Evolutionary conservation across 495 filamentous ascomycete genomes (phyloP).

Genomic region (Delitschia confertaspora): DNA sequence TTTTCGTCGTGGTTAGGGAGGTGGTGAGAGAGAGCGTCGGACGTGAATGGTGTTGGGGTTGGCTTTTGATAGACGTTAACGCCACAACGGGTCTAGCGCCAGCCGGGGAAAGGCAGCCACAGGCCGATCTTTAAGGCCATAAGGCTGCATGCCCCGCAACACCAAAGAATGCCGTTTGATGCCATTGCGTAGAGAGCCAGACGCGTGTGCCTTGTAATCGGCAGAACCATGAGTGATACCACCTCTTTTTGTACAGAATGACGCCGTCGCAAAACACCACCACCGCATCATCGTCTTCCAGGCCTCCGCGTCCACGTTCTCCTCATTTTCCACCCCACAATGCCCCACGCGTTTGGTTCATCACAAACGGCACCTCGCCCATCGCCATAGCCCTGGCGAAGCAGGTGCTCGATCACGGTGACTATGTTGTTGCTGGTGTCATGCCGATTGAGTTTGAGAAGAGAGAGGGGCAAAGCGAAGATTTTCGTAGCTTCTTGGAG

Average conservation of each 20-base stretch:
- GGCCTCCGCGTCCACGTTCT: constrained; percentile 27
- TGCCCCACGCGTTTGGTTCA: constrained; percentile 70
- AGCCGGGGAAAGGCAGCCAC: constrained; percentile 13
- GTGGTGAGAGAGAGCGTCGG: background rate
- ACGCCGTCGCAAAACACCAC: constrained; percentile 18
- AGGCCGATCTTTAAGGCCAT: too few species aligned
- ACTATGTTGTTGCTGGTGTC: constrained; percentile 72
- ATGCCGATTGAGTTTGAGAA: constrained; percentile 51
- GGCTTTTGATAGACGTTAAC: constrained; percentile 1
- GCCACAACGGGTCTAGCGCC: constrained; percentile 1
- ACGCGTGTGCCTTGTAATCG: too few species aligned
- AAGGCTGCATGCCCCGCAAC: too few species aligned
- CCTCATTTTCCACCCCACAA: constrained; percentile 51
- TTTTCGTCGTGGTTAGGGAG: background rate
- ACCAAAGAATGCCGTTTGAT: too few species aligned
- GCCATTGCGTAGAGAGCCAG: too few species aligned
- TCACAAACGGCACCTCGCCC: constrained; percentile 77
- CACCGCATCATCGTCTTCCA: constrained; percentile 9
- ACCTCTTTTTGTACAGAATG: constrained; percentile 4
- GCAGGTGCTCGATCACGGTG: constrained; percentile 73
- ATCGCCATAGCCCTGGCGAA: constrained; percentile 63
- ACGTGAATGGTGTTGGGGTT: background rate
- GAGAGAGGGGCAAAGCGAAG: constrained; percentile 37
- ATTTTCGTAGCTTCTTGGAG: constrained; percentile 45
- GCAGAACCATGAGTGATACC: too few species aligned